Base-by-base conservation (phyloP, 805 yeast species). In the Soucietia sequanensis region DNA sequence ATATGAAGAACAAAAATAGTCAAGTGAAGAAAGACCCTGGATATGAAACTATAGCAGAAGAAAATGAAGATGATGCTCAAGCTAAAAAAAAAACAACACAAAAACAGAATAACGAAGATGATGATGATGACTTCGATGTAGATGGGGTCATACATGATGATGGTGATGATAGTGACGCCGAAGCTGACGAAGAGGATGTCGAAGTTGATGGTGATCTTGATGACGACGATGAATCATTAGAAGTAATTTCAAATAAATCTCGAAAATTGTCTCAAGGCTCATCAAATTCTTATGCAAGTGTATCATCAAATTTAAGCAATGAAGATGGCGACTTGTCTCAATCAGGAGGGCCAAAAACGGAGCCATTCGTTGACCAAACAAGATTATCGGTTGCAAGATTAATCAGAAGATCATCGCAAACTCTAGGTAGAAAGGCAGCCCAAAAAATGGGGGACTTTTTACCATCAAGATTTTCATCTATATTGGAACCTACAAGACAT, bases 401-500 rank as follows among this genome's bases (percentile, higher is more conserved):
- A 65, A 77, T 85, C 17, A 65, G 95, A 46, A 68, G 87, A 41
- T 83, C 91, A 2, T 84, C 93, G 0, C 95, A 85, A 48, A 78
- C 76, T 4, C 64, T 84, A 37, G 90, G 91, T 0, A 65, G 90
- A 31, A 78, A 77, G 43, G 93, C 93, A 1, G 96, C 95, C 0
- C 95, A 83, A 48, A 83, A 80, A 34, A 81, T 89, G 75, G 96
- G 95, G 0, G 86, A 86, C n/a, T 83, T 82, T 42, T 68, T 90
- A 15, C 96, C 96, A 2, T 70, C 80, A 9, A 78, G 84, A 35
- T 80, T 90, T 25, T 78, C 87, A 8, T 85, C 95, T 2, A 81
- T 90, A 38, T 65, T 90, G 48, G 96, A 90, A 52, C 95, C 96
- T 10, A 78, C 85, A 15, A 73, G 99, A 43, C 96, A 90, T 53